Evolutionary conservation across 352 stramenopile species (phyloP).

Genomic region (Phytophthora parvispora): DNA sequence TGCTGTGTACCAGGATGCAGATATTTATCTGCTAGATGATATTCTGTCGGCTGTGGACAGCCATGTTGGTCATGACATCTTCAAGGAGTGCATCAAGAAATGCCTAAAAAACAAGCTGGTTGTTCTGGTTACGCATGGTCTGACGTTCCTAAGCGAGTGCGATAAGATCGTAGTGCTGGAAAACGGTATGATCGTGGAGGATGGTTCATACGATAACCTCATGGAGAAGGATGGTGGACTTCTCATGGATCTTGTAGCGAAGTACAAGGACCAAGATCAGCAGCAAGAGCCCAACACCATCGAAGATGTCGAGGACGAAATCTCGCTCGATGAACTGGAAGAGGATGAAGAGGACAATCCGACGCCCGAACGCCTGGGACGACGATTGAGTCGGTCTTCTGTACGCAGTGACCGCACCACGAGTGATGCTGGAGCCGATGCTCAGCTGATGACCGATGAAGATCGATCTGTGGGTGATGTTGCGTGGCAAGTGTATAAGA

Average conservation of each 20-base stretch:
- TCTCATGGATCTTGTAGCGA: constrained; percentile 59
- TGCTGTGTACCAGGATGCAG: constrained; percentile 82
- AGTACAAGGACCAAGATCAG: constrained; percentile 72
- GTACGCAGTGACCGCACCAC: constrained; percentile 58
- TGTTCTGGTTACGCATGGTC: constrained; percentile 81
- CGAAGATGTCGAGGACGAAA: constrained; percentile 46
- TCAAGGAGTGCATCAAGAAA: constrained; percentile 74
- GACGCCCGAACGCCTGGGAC: constrained; percentile 34
- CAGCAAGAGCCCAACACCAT: constrained; percentile 45
- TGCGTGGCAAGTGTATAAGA: constrained; percentile 70
- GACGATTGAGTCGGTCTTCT: constrained; percentile 61
- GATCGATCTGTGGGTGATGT: constrained; percentile 74
- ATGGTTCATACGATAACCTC: constrained; percentile 85
- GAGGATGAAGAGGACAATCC: constrained; percentile 52
- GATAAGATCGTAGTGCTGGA: constrained; percentile 71
- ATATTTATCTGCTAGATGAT: constrained; percentile 96
- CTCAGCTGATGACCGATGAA: constrained; percentile 73
- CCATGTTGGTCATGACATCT: constrained; percentile 95
- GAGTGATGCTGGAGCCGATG: constrained; percentile 39
- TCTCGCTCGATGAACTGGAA: constrained; percentile 50
- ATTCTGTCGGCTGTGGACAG: constrained; percentile 95
- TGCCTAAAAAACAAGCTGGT: constrained; percentile 85
- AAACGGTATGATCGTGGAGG: constrained; percentile 63
- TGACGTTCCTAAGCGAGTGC: constrained; percentile 67
- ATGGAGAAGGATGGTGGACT: constrained; percentile 74